Evolutionary conservation across 1,284 basidiomycete genomes (phyloP).

Genomic region (Mycena sp.): DNA sequence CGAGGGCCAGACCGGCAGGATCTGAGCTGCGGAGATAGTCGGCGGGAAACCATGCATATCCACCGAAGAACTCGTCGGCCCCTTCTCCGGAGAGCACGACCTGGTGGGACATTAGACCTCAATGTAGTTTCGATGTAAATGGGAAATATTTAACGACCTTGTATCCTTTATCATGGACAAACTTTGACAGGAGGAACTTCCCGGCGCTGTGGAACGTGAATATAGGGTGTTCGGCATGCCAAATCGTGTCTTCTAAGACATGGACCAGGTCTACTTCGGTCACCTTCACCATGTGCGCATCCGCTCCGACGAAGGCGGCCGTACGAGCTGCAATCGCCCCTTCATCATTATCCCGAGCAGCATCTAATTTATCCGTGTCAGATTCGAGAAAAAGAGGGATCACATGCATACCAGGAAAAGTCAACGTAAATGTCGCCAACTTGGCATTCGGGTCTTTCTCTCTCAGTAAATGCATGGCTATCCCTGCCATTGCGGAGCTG

Average conservation of each 20-base stretch:
- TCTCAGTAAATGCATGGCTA: background rate
- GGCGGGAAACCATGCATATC: conserved; percentile 8
- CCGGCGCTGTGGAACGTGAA: background rate
- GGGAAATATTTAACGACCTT: no score
- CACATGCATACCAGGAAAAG: background rate
- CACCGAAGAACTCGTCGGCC: conserved; percentile 14
- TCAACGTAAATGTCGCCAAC: conserved; percentile 1
- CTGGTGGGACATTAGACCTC: background rate
- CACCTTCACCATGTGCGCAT: background rate
- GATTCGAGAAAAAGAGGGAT: no score
- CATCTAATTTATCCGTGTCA: no score
- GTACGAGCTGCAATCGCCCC: conserved; percentile 8
- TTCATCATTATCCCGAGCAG: background rate
- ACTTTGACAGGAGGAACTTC: background rate
- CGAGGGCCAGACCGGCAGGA: background rate
- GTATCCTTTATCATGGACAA: background rate
- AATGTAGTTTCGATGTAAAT: no score
- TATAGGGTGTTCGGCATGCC: background rate
- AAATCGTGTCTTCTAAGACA: background rate
- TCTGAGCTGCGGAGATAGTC: conserved; percentile 3
- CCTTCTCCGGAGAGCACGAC: conserved; percentile 11
- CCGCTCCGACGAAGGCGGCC: conserved; percentile 7
- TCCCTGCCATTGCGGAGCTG: conserved; percentile 7
- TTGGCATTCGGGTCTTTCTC: background rate
- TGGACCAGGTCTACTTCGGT: background rate